Conservation (phyloP, 768 basidiomycete species). For the Coprinopsis sp. region DNA sequence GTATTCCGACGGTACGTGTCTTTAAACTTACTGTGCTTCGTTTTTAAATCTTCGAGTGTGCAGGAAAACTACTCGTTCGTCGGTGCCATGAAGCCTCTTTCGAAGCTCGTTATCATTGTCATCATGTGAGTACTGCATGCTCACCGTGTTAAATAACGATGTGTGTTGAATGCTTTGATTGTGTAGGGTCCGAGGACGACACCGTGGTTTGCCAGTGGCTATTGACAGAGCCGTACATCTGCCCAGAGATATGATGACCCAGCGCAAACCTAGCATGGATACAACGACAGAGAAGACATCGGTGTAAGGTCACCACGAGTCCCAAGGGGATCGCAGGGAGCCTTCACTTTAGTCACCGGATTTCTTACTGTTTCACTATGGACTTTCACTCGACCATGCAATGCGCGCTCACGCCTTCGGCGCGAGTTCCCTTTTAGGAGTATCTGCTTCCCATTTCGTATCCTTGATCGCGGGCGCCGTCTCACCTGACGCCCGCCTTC, state of each 20-base stretch:
- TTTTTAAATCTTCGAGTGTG: neutral
- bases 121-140: slow-evolving; percentile 50
- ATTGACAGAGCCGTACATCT: slow-evolving; percentile 54
- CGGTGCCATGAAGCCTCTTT: slow-evolving; percentile 58
- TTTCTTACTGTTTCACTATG: too few relatives aligned
- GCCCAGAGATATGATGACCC: slow-evolving; percentile 31
- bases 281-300: neutral
- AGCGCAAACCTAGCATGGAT: neutral
- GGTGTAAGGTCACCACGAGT: too few relatives aligned
- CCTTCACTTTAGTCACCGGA: too few relatives aligned
- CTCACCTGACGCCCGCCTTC: too few relatives aligned
- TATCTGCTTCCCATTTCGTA: too few relatives aligned
- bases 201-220: slow-evolving; percentile 66
- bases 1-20: slow-evolving; percentile 41
- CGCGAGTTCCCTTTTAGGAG: too few relatives aligned
- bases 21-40: neutral
- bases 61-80: slow-evolving; percentile 59
- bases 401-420: too few relatives aligned
- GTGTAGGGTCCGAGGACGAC: slow-evolving; percentile 59
- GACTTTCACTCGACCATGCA: too few relatives aligned
- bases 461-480: too few relatives aligned
- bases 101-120: slow-evolving; percentile 65
- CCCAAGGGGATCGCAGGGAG: too few relatives aligned
- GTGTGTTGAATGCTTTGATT: neutral
- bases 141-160: neutral